These are phyloP conservation scores for Saprolegnia diclina DNA, from an alignment of 352 stramenopile genomes.

Conservation along the genomic window DNA sequence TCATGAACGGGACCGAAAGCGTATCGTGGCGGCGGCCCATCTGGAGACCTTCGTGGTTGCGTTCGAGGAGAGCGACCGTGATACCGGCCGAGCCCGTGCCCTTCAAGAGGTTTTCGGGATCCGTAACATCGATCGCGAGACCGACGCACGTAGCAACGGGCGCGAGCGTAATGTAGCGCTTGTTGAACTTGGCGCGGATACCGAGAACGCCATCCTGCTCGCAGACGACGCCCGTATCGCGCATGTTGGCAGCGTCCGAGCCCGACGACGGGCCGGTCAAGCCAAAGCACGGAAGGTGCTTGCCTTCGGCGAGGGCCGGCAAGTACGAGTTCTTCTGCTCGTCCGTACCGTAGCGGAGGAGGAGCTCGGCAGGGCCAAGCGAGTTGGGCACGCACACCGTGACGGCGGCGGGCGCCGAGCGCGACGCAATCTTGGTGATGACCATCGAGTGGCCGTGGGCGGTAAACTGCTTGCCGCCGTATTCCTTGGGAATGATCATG, in stretches of 20 bases:
- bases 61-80: constrained; percentile 94
- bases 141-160: constrained; percentile 96
- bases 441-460: constrained; percentile 89
- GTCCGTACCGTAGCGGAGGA: constrained; percentile 93
- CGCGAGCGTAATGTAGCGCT: constrained; percentile 98
- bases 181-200: constrained; percentile 96
- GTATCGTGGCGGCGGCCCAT: constrained; percentile 96
- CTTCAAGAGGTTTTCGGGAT: constrained; percentile 93
- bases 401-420: constrained; percentile 85
- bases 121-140: constrained; percentile 94
- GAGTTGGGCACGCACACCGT: constrained; percentile 97
- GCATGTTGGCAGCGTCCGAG: constrained; percentile 93
- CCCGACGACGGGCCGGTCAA: constrained; percentile 93
- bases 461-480: constrained; percentile 85
- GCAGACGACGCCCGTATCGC: constrained; percentile 91
- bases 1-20: constrained; percentile 96
- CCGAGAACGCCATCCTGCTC: constrained; percentile 93
- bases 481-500: constrained; percentile 98
- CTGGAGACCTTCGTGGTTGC: constrained; percentile 89
- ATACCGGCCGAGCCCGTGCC: constrained; percentile 92
- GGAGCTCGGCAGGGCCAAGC: constrained; percentile 92
- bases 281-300: constrained; percentile 96
- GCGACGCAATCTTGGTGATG: constrained; percentile 91
- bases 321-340: constrained; percentile 97
- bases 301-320: constrained; percentile 88